Evolutionary conservation across 495 filamentous ascomycete genomes (phyloP), one percentile per base, ranked within the genome.

Genomic region (Coniosporium apollinis): DNA sequence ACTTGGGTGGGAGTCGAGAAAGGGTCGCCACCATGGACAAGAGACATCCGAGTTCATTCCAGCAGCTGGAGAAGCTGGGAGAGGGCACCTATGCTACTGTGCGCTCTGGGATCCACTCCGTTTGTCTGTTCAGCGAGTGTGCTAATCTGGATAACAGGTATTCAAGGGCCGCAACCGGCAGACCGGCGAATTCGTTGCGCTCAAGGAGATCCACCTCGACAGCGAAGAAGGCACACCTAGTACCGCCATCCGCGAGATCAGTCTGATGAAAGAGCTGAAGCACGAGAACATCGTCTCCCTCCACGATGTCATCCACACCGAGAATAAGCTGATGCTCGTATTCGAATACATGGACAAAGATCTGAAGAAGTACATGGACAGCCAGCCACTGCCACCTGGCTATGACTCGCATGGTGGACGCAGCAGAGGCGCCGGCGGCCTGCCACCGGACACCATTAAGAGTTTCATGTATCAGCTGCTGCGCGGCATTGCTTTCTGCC

Each of bases 51-150:
- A 91, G 80, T 60, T 93, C 83, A 33, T 96, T 96, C 63, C 86
- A 94, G 72, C 87, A 96, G 73, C 73, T 96, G 57, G 87, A 96
- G 61, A 96, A 79, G 78, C 66, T 97, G 43, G 89, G 89, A 53
- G 89, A 97, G 69, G 89, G 89, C 36, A 97, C 89, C 28, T 97
- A 97, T 76, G 89, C 89, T 37, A 97, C 89, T 17, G 89, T 94
- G 70, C 48, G 52, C 30, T 21, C 5, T 10, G n/a, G n/a, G n/a
- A n/a, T n/a, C n/a, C n/a, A n/a, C n/a, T n/a, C n/a, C n/a, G n/a
- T n/a, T n/a, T n/a, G n/a, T n/a, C n/a, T n/a, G n/a, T n/a, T n/a
- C n/a, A n/a, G n/a, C n/a, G n/a, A n/a, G 6, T 19, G 19, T 26
- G 21, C 15, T 15, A 30, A 31, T 13, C 25, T 44, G 39, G 16